phyloP scores from a whole-genome alignment of 1,284 basidiomycete species.

The Cyathus olla region DNA sequence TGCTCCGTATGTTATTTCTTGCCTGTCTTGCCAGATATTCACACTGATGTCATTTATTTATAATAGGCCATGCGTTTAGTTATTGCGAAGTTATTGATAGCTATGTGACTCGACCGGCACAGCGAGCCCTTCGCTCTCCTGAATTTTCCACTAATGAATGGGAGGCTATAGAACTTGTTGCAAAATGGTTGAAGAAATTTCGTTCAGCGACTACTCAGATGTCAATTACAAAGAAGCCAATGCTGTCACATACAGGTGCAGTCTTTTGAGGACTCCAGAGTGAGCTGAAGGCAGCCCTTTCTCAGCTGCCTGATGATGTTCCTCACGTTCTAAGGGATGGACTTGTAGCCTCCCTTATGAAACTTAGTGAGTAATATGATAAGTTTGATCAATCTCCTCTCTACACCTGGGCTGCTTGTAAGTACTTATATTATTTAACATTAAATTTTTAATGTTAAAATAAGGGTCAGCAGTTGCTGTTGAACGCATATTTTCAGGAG shows the following conservation, averaged over 20 bases:
- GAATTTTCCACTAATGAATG: slow-evolving; percentile 25
- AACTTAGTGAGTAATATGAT: slow-evolving; percentile 38
- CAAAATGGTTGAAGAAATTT: slow-evolving; percentile 31
- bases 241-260: slow-evolving; percentile 27
- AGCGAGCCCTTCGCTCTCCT: slow-evolving; percentile 14
- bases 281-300: slow-evolving; percentile 9
- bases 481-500: too few species aligned
- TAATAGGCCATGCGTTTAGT: slow-evolving; percentile 23
- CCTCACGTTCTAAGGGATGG: background rate
- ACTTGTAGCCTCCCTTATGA: slow-evolving; percentile 3
- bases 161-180: slow-evolving; percentile 23
- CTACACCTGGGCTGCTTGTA: slow-evolving; percentile 34
- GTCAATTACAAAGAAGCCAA: slow-evolving; percentile 30
- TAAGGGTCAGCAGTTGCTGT: too few species aligned
- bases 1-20: slow-evolving; percentile 25
- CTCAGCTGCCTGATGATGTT: background rate
- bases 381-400: slow-evolving; percentile 35
- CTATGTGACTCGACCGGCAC: slow-evolving; percentile 11
- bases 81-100: slow-evolving; percentile 13
- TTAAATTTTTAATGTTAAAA: background rate
- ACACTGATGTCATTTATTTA: background rate
- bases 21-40: too few species aligned
- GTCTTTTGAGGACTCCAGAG: slow-evolving; percentile 34
- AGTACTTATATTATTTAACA: slow-evolving; percentile 6
- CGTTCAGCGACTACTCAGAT: slow-evolving; percentile 31